Percentiles rank a stretch among this genome's conserved stretches.
phyloP scores from a whole-genome alignment of 2,329 filamentous ascomycete genomes.

The Lachnellula cervina region DNA sequence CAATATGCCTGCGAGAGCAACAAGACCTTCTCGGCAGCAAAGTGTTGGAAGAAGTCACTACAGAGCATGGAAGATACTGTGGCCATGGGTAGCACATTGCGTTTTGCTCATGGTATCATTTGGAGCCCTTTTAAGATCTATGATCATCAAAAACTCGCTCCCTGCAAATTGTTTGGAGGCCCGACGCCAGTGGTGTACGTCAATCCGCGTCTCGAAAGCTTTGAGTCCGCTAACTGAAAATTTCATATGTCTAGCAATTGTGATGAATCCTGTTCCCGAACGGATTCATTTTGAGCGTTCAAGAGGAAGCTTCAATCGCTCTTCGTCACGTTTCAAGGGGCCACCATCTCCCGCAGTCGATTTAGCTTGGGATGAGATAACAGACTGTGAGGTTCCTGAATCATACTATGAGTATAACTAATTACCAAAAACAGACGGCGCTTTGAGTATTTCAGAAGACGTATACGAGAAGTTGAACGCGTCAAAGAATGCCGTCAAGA shows the following conservation, averaged over 20 bases:
- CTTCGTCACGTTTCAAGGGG: slow-evolving; percentile 4
- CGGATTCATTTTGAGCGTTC: slow-evolving; percentile 1
- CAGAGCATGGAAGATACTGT: not conserved
- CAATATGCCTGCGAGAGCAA: not conserved
- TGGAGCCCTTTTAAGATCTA: not conserved
- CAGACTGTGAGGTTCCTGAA: not conserved
- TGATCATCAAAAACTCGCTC: not conserved
- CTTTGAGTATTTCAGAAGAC: slow-evolving; percentile 2
- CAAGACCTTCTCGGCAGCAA: not conserved
- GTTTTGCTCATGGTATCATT: not conserved
- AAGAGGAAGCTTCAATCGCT: slow-evolving; percentile 3
- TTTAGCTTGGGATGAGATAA: not conserved
- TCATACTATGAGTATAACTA: not conserved
- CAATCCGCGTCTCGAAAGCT: not conserved
- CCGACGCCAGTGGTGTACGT: slow-evolving; percentile 4
- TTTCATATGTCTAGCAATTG: not conserved
- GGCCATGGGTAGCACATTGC: not conserved
- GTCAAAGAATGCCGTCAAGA: slow-evolving; percentile 1
- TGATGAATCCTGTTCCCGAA: not conserved
- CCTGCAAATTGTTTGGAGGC: slow-evolving; percentile 1
- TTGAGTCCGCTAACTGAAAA: not conserved
- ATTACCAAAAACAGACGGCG: not conserved
- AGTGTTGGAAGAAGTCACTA: not conserved
- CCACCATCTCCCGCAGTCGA: slow-evolving; percentile 5
- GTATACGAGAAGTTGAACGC: slow-evolving; percentile 3